Base-by-base conservation (phyloP, 768 basidiomycete genomes). In the Lentinula guzmanii region DNA sequence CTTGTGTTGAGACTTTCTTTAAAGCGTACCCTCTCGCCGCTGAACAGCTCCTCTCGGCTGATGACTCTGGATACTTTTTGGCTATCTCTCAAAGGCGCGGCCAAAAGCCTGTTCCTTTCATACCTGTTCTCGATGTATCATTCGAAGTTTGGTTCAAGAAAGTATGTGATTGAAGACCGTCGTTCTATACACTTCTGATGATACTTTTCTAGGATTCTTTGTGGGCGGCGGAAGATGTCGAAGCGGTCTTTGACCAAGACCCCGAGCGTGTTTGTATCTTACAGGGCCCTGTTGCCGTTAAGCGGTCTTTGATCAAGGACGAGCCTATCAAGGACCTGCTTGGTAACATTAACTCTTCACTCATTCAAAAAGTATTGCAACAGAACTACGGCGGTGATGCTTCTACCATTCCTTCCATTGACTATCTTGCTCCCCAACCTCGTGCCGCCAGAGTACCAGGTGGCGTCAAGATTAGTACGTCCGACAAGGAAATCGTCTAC, bases 111-210 rank as follows among this genome's bases (percentile, higher is more conserved):
- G 96, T 89, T 6, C 97, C 97, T 0, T 99, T 98, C 80, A 97
- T 99, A 67, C 95, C 96, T 4, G 87, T 99, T 34, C 84, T 98
- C 56, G 95, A 98, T 71, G 86, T 88, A 21, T 86, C 76, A 66
- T 98, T 98, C 70, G 93, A 95, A 71, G 95, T 98, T 56, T 99
- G 97, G 97, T 98, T 99, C 80, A 98, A 99, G 84, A 99, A 99
- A 89, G 93, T 91, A 63, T 15, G 10, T 46, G 39, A 34, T 5
- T 33, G 39, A 48, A 53, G 24, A 52, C 60, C 18, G 53, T 21
- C 50, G 55, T 24, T 4, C 52, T 57, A 28, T 8, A 39, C 51
- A 61, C 46, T 54, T 64, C 63, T 66, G 31, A 71, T 58, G 24
- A 28, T 21, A 10, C 50, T 34, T 34, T 64, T 55, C 21, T 66